These are phyloP conservation scores for Lachnellula arida DNA, from an alignment of 2,329 filamentous ascomycete species.

Conservation along the genomic window DNA sequence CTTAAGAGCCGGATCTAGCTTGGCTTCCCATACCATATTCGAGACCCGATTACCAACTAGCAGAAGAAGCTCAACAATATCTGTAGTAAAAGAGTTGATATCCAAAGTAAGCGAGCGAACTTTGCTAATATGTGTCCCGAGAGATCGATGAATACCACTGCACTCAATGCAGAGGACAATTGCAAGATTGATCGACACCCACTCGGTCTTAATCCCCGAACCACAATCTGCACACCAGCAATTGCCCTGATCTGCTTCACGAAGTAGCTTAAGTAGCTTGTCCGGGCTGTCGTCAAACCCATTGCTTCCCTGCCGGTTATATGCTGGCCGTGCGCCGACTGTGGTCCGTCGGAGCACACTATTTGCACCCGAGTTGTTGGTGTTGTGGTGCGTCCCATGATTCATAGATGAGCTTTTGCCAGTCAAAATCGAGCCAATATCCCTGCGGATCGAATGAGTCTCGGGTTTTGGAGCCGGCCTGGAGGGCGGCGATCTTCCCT, in stretches of 20 bases:
- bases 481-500: constrained; percentile 50
- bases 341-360: constrained; percentile 81
- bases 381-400: constrained; percentile 40
- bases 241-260: constrained; percentile 89
- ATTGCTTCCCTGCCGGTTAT: constrained; percentile 63
- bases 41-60: constrained; percentile 90
- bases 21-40: constrained; percentile 95
- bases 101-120: constrained; percentile 92
- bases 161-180: constrained; percentile 98
- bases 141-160: constrained; percentile 91
- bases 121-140: constrained; percentile 97
- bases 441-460: constrained; percentile 60
- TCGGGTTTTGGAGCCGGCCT: constrained; percentile 34
- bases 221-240: constrained; percentile 92
- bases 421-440: constrained; percentile 88
- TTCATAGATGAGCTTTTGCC: constrained; percentile 78
- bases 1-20: constrained; percentile 66
- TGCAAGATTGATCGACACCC: constrained; percentile 97
- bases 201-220: constrained; percentile 88
- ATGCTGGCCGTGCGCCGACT: constrained; percentile 78
- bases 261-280: constrained; percentile 78
- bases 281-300: constrained; percentile 78
- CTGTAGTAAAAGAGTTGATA: constrained; percentile 91
- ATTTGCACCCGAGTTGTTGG: constrained; percentile 40
- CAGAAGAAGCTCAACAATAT: constrained; percentile 90